Conservation (phyloP, 371 early-diverging fungal species). For the Cokeromyces recurvatus region DNA sequence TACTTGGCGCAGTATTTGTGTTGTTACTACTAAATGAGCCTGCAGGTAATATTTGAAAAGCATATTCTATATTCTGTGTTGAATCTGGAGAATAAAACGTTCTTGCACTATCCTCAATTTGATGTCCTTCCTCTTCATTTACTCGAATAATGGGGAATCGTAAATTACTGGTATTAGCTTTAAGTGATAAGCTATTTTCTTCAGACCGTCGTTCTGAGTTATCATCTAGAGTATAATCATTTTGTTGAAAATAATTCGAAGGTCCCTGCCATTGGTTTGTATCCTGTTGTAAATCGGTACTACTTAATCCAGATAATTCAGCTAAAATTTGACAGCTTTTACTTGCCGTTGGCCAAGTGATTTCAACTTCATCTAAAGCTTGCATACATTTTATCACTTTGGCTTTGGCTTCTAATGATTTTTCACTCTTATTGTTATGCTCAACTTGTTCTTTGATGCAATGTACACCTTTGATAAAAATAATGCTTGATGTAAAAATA, state of each 20-base stretch:
- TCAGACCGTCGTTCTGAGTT: too few species aligned
- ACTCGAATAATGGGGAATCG: conserved; percentile 3
- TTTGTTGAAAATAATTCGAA: background rate
- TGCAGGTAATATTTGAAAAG: too few species aligned
- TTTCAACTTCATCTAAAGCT: conserved; percentile 30
- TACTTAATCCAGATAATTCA: conserved; percentile 31
- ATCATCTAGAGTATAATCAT: background rate
- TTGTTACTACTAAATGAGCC: background rate
- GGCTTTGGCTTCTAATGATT: conserved; percentile 23
- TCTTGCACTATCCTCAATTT: background rate
- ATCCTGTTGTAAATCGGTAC: background rate
- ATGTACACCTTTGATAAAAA: conserved; percentile 34
- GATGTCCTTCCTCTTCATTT: background rate
- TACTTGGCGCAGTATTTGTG: background rate
- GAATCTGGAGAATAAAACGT: background rate
- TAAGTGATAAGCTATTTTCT: too few species aligned
- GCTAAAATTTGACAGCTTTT: conserved; percentile 39
- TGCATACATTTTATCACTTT: conserved; percentile 35
- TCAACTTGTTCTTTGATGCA: conserved; percentile 1
- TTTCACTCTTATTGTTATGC: background rate
- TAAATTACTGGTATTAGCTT: conserved; percentile 7
- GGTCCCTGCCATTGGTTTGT: background rate
- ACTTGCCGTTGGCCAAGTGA: conserved; percentile 31
- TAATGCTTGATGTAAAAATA: conserved; percentile 37
- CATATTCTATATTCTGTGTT: conserved; percentile 2